phyloP scores from a whole-genome alignment of 495 filamentous ascomycete genomes.

The Trichoderma parareesei region DNA sequence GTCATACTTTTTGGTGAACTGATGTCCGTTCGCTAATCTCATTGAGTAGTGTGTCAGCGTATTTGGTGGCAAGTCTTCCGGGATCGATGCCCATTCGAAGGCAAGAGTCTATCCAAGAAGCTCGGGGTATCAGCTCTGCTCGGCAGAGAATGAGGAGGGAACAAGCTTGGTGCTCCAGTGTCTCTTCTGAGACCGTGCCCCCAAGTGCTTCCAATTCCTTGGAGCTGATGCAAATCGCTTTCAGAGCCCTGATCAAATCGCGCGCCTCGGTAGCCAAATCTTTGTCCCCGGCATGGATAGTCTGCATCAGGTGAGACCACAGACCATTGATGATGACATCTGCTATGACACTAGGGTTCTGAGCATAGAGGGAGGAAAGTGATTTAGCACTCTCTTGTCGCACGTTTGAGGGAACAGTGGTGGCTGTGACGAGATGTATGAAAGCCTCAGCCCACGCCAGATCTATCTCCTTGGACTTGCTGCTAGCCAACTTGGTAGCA shows the following conservation, averaged over 20 bases:
- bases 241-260: slow-evolving; percentile 56
- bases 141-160: slow-evolving; percentile 70
- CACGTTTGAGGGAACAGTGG: slow-evolving; percentile 45
- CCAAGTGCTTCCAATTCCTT: slow-evolving; percentile 31
- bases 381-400: slow-evolving; percentile 50
- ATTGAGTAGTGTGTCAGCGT: slow-evolving; percentile 36
- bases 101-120: slow-evolving; percentile 83
- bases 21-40: slow-evolving; percentile 41
- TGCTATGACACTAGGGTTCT: slow-evolving; percentile 46
- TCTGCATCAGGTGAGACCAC: slow-evolving; percentile 68
- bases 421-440: slow-evolving; percentile 64
- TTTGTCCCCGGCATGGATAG: slow-evolving; percentile 58
- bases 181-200: slow-evolving; percentile 28
- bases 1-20: slow-evolving; percentile 38
- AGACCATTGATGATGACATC: slow-evolving; percentile 57
- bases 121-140: slow-evolving; percentile 64
- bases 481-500: slow-evolving; percentile 32
- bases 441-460: slow-evolving; percentile 73
- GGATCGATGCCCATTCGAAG: slow-evolving; percentile 73
- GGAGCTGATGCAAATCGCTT: slow-evolving; percentile 55
- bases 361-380: slow-evolving; percentile 51
- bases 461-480: slow-evolving; percentile 22
- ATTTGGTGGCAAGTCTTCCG: slow-evolving; percentile 57
- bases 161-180: slow-evolving; percentile 57
- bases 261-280: slow-evolving; percentile 64